Conservation (phyloP, 2,329 filamentous ascomycete species). For the Rugonectria rugulosa region DNA sequence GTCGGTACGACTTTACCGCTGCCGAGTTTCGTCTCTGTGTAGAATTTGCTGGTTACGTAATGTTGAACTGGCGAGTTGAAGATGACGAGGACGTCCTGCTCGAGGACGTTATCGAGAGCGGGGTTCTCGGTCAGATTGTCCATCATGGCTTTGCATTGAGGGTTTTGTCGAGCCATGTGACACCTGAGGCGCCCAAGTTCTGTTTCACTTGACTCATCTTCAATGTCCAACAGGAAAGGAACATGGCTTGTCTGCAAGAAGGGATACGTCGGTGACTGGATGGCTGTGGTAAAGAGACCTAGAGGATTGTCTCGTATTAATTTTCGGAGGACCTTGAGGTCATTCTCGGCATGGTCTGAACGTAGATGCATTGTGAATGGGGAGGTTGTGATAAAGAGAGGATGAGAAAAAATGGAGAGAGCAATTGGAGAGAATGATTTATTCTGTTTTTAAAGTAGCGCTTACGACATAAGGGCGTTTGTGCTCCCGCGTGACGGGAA, state of each 20-base stretch:
- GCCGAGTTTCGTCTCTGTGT: slow-evolving; percentile 68
- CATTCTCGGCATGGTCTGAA: slow-evolving; percentile 58
- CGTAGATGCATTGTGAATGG: slow-evolving; percentile 63
- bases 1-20: slow-evolving; percentile 74
- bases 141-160: slow-evolving; percentile 68
- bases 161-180: slow-evolving; percentile 69
- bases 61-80: slow-evolving; percentile 67
- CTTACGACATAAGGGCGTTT: background rate
- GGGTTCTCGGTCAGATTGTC: slow-evolving; percentile 44
- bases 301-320: slow-evolving; percentile 68
- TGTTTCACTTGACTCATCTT: slow-evolving; percentile 49
- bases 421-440: background rate
- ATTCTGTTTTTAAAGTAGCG: background rate
- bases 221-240: slow-evolving; percentile 64
- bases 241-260: slow-evolving; percentile 67
- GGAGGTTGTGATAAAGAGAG: background rate
- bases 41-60: slow-evolving; percentile 75
- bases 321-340: slow-evolving; percentile 57
- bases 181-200: slow-evolving; percentile 60
- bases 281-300: slow-evolving; percentile 69
- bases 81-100: slow-evolving; percentile 66
- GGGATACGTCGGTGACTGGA: slow-evolving; percentile 56
- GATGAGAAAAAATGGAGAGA: too few species aligned
- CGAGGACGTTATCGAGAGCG: slow-evolving; percentile 40
- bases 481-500: background rate